These are phyloP conservation scores for Sporothrix inflata DNA, from an alignment of 2,329 filamentous ascomycete genomes.

Conservation along the genomic window DNA sequence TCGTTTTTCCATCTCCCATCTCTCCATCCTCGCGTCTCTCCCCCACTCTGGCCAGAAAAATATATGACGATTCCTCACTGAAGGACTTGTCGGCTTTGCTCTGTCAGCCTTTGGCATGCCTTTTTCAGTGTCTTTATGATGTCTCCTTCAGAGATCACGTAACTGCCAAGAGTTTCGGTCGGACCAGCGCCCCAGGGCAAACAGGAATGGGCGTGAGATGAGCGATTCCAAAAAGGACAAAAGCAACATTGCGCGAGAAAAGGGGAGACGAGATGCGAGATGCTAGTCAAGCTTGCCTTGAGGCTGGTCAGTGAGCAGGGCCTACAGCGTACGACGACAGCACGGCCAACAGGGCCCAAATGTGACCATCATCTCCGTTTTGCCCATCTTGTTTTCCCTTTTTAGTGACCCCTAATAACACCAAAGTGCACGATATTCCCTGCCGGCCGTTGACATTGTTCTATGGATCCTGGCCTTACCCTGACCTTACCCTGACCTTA, in stretches of 20 bases:
- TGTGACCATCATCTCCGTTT: slow-evolving; percentile 15
- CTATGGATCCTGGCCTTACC: neutral
- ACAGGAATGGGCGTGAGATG: neutral
- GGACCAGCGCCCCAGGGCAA: neutral
- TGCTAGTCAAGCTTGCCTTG: too few relatives aligned
- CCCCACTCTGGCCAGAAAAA: neutral
- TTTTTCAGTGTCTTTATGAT: neutral
- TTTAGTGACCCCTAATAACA: neutral
- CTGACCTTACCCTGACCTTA: neutral
- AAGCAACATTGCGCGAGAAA: neutral
- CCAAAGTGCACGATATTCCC: neutral
- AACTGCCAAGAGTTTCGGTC: slow-evolving; percentile 16
- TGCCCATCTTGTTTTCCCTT: neutral
- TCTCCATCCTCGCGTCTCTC: neutral
- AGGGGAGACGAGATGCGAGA: slow-evolving; percentile 2
- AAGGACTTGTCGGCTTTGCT: too few relatives aligned
- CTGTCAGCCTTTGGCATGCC: neutral
- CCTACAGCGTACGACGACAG: neutral
- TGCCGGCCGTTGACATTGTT: slow-evolving; percentile 10
- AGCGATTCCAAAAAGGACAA: slow-evolving; percentile 8
- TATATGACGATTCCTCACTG: neutral
- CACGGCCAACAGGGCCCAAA: slow-evolving; percentile 19
- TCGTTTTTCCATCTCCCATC: neutral
- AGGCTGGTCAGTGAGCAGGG: neutral
- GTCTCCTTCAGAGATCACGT: neutral